Conservation (phyloP, 78 protist species). For the Dictyostelium firmibasis region DNA sequence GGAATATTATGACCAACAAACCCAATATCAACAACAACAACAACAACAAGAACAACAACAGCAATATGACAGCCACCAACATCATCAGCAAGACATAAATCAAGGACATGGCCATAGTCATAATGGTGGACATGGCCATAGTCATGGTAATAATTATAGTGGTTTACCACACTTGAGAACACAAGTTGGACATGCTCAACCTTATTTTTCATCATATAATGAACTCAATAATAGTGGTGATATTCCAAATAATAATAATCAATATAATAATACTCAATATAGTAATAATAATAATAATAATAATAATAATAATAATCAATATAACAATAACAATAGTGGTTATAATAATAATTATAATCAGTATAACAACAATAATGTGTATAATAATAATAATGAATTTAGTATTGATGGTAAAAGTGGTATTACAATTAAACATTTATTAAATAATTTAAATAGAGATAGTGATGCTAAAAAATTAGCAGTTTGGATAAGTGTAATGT, state of each 20-base stretch:
- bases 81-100: background rate
- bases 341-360: background rate
- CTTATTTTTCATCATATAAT: slow-evolving; percentile 1
- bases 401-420: background rate
- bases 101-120: slow-evolving; percentile 12
- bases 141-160: background rate
- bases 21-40: background rate
- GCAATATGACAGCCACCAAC: background rate
- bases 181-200: slow-evolving; percentile 1
- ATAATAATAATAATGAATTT: background rate
- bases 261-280: background rate
- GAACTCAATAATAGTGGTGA: background rate
- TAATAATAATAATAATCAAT: background rate
- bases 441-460: slow-evolving; percentile 23
- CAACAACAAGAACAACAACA: background rate
- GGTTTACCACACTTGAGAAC: background rate
- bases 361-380: background rate
- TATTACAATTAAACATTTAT: slow-evolving; percentile 2
- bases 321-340: background rate
- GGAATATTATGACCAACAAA: background rate
- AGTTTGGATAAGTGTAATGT: slow-evolving; percentile 64
- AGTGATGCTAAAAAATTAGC: slow-evolving; percentile 47
- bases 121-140: background rate
- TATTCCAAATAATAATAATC: background rate
- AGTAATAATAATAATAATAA: background rate